These are phyloP conservation scores for Trichoderma simmonsii DNA, from an alignment of 2,329 filamentous ascomycete genomes.

Conservation along the genomic window DNA sequence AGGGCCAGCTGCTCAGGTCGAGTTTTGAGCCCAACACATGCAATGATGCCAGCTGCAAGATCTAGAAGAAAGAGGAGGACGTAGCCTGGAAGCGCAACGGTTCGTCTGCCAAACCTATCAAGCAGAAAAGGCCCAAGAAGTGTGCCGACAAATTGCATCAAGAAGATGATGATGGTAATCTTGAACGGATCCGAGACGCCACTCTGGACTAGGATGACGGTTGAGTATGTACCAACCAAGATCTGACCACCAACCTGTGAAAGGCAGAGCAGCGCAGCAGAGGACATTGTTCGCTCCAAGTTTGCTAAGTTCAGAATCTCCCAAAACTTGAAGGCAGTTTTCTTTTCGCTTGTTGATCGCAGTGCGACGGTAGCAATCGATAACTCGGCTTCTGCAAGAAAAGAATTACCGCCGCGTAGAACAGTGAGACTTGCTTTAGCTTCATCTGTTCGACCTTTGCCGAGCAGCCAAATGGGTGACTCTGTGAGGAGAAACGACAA, in stretches of 20 bases:
- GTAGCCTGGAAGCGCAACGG: neutral
- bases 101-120: neutral
- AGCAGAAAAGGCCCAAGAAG: neutral
- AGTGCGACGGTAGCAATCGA: neutral
- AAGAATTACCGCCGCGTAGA: neutral
- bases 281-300: neutral
- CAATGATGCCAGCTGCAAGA: neutral
- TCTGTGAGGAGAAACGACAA: neutral
- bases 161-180: neutral
- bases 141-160: neutral
- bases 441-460: neutral
- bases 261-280: neutral
- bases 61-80: neutral
- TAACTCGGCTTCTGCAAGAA: neutral
- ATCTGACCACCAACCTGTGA: neutral
- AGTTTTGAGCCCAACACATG: neutral
- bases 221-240: neutral
- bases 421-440: neutral
- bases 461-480: neutral
- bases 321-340: neutral
- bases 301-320: neutral
- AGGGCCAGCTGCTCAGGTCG: neutral
- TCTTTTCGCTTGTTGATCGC: neutral
- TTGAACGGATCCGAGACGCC: neutral
- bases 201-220: neutral